phyloP scores from a whole-genome alignment of 768 basidiomycete species.

The Mrakia gelida region DNA sequence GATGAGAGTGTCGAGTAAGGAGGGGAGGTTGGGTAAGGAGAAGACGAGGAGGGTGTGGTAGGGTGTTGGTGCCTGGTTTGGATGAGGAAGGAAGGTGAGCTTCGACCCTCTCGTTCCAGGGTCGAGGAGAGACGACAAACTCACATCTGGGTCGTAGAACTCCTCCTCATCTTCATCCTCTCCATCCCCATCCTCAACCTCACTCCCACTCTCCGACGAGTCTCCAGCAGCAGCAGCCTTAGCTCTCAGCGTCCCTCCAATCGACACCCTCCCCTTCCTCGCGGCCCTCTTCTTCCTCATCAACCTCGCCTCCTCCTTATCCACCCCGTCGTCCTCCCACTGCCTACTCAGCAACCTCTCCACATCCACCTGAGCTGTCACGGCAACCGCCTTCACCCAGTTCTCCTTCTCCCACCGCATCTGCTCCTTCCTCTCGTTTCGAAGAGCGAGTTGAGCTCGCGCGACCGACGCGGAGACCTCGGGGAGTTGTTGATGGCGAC shows the following conservation, averaged over 20 bases:
- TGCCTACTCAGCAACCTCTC: background rate
- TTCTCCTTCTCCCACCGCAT: slow-evolving; percentile 28
- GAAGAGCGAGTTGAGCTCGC: slow-evolving; percentile 22
- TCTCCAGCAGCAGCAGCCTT: slow-evolving; percentile 19
- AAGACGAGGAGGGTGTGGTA: slow-evolving; percentile 91
- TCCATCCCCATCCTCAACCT: slow-evolving; percentile 47
- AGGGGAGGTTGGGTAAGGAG: slow-evolving; percentile 69
- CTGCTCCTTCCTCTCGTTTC: slow-evolving; percentile 10
- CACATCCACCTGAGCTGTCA: background rate
- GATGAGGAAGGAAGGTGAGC: background rate
- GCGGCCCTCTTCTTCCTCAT: slow-evolving; percentile 6
- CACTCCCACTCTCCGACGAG: slow-evolving; percentile 47
- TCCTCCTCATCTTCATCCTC: slow-evolving; percentile 52
- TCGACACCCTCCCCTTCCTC: slow-evolving; percentile 43
- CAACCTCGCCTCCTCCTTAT: slow-evolving; percentile 23
- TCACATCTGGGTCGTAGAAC: background rate
- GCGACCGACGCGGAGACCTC: slow-evolving; percentile 22
- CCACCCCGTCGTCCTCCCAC: slow-evolving; percentile 24
- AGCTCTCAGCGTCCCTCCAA: slow-evolving; percentile 63
- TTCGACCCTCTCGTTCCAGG: background rate
- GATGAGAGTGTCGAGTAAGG: slow-evolving; percentile 77
- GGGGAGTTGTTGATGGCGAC: background rate
- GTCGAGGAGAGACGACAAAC: background rate
- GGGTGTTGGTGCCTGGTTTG: slow-evolving; percentile 48
- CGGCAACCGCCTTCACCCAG: slow-evolving; percentile 25